These are phyloP conservation scores for Pseudocercospora cruenta DNA, from an alignment of 2,329 filamentous ascomycete species.

Conservation along the genomic window DNA sequence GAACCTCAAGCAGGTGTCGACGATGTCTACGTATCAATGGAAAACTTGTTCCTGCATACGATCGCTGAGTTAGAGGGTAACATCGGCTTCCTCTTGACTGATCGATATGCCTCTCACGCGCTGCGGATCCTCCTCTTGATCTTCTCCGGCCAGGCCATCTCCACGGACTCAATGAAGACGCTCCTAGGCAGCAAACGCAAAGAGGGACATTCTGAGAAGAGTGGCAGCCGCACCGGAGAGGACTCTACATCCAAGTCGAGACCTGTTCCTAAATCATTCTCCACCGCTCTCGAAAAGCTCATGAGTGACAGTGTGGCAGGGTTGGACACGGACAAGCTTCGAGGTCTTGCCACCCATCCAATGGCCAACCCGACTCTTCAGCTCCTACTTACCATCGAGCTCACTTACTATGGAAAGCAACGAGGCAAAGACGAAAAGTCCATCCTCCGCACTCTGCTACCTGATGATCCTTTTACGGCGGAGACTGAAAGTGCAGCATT, in stretches of 20 bases:
- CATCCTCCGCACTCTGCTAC: slow-evolving; percentile 76
- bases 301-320: slow-evolving; percentile 74
- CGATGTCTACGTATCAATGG: slow-evolving; percentile 68
- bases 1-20: slow-evolving; percentile 48
- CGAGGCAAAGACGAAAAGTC: slow-evolving; percentile 67
- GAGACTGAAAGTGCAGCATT: slow-evolving; percentile 76
- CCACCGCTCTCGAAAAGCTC: slow-evolving; percentile 76
- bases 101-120: slow-evolving; percentile 87
- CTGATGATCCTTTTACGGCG: slow-evolving; percentile 75
- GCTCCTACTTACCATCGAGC: slow-evolving; percentile 82
- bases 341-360: slow-evolving; percentile 82
- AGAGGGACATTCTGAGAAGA: slow-evolving; percentile 72
- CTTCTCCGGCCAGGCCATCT: slow-evolving; percentile 78
- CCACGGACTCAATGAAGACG: slow-evolving; percentile 68
- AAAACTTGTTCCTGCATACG: slow-evolving; percentile 80
- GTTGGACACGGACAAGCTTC: slow-evolving; percentile 78
- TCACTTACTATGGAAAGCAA: slow-evolving; percentile 71
- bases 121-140: slow-evolving; percentile 84
- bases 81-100: slow-evolving; percentile 80
- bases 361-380: slow-evolving; percentile 94
- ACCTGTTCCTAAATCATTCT: slow-evolving; percentile 78
- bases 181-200: slow-evolving; percentile 92
- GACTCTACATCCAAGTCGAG: slow-evolving; percentile 46
- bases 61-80: slow-evolving; percentile 87
- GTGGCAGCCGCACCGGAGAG: slow-evolving; percentile 58